Evolutionary conservation across 2,329 filamentous ascomycete species (phyloP), one percentile per base, ranked within the genome.

Genomic region (Cryphonectria naterciae): DNA sequence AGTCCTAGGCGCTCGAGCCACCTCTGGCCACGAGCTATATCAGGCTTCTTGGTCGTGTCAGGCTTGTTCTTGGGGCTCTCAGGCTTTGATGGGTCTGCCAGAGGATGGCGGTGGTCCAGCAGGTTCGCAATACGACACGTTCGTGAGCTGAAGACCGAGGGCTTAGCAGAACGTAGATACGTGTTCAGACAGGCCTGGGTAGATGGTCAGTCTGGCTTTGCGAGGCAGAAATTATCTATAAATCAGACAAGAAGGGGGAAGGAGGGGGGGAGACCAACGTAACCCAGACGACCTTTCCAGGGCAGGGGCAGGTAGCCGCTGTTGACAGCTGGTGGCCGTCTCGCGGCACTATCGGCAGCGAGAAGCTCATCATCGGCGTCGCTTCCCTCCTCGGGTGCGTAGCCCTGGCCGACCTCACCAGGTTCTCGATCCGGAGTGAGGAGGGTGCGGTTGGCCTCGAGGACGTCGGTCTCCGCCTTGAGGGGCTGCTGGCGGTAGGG

Each of bases 91-190:
- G 93, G 91, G 74, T 97, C 90, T 74, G 86, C 85, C 2, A 98
- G 84, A 0, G 95, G 94, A 79, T 97, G 89, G 11, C 94, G 90
- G 76, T 98, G 93, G 70, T 98, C 94, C 15, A 98, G 79, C 60
- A 98, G 97, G 0, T 94, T 97, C 1, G 93, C 87, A 73, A 98
- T 95, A 41, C 95, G 92, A 78, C 95, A 98, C 0, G 95, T 98
- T 69, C 95, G 89, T 0, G 95, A 98, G 74, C 91, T 93, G 80
- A 98, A 98, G 1, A 98, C 90, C 0, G 95, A 91, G 10, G 94
- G 93, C 73, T 90, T 95, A 1, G 93, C 90, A 67, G 88, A 87
- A 61, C 95, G 91, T 1, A 98, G 85, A 79, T 98, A 98, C 0
- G 95, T 98, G 78, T 97, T 97, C 22, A 98, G 83, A 77, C 95